Evolutionary conservation across 768 basidiomycete genomes (phyloP).

Genomic region (Mycena capillaripes): DNA sequence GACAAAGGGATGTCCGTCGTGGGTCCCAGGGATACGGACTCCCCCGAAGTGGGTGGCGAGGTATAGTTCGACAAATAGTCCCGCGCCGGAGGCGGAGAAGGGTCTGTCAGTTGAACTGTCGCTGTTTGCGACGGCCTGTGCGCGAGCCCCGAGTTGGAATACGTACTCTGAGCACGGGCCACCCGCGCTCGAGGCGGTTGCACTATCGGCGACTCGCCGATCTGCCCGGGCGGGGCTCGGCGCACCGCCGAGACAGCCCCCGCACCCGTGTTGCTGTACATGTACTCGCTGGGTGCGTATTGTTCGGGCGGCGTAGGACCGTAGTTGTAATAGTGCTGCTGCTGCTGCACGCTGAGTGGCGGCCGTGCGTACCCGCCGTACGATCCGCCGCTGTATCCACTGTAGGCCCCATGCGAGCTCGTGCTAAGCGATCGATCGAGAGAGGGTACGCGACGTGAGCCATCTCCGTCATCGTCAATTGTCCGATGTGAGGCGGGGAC

Average conservation of each 20-base stretch:
- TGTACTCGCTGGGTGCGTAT: no score
- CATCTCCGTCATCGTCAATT: not conserved
- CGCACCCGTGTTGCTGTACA: no score
- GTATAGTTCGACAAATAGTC: not conserved
- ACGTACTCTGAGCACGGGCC: not conserved
- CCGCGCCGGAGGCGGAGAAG: not conserved
- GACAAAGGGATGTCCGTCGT: not conserved
- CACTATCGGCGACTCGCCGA: not conserved
- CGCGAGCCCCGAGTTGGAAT: not conserved
- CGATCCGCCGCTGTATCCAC: not conserved
- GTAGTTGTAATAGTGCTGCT: not conserved
- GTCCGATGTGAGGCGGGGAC: not conserved
- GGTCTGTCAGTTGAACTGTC: not conserved
- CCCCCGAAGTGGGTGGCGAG: not conserved
- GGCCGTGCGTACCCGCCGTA: not conserved
- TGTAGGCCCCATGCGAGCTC: not conserved
- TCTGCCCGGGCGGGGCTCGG: no score
- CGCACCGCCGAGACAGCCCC: not conserved
- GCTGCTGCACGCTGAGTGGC: not conserved
- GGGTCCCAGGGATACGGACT: not conserved
- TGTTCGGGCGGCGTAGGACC: not conserved
- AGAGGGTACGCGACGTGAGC: not conserved
- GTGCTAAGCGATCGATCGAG: not conserved
- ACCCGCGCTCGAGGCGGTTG: not conserved
- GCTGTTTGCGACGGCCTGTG: constrained; percentile 1